Evolutionary conservation across 1,139 yeast genomes (phyloP), one percentile per base, ranked within the genome.

Genomic region (Blastobotrys capitulatus): DNA sequence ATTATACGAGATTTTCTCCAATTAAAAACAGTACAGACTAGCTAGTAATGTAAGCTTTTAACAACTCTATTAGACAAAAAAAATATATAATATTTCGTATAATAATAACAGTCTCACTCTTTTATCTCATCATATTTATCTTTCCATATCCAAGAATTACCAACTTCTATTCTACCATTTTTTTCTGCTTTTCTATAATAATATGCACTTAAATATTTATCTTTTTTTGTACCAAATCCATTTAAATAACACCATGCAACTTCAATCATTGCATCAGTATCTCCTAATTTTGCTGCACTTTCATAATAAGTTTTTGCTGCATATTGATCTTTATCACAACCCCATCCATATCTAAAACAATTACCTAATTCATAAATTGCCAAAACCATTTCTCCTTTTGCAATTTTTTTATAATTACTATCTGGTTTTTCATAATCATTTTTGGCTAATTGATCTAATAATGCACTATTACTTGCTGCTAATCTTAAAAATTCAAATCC

Each of bases 61-160:
- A n/a, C n/a, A n/a, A n/a, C n/a, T n/a, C n/a, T n/a, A n/a, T n/a
- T n/a, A n/a, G n/a, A n/a, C n/a, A n/a, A n/a, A n/a, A n/a, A n/a
- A n/a, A n/a, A n/a, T n/a, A n/a, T n/a, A n/a, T n/a, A n/a, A n/a
- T n/a, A n/a, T n/a, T n/a, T n/a, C n/a, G n/a, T n/a, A n/a, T n/a
- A n/a, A n/a, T n/a, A n/a, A n/a, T n/a, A n/a, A n/a, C n/a, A n/a
- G n/a, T n/a, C n/a, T 22, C 7, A 22, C 25, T 22, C 25, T 7
- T 22, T 22, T 22, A 5, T 22, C 7, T 4, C 6, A 22, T 22
- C 25, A 40, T 61, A 62, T 49, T 62, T 62, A n/a, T 54, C 59
- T 50, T 59, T 62, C 69, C 70, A 66, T 26, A 66, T 65, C 70
- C 70, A 66, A 37, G 67, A 62, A 48, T 60, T 62, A 27, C 70